Conservation (phyloP, 192 early-diverging fungal genomes). For the Gamsiella multidivaricata region DNA sequence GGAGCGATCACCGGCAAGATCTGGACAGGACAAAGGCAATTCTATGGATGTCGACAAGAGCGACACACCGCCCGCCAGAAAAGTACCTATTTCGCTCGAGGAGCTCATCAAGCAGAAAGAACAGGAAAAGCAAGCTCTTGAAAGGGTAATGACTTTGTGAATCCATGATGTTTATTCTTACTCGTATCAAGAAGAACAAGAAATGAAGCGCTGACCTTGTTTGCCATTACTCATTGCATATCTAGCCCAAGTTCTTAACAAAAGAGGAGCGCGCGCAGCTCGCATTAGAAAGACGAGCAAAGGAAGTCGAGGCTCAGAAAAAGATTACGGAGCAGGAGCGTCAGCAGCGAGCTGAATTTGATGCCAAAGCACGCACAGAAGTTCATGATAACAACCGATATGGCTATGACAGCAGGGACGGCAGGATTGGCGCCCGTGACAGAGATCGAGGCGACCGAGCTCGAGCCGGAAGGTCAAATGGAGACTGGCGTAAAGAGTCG, state of each 20-base stretch:
- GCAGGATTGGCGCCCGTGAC: conserved; percentile 25
- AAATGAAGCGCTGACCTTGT: background rate
- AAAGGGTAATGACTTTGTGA: conserved; percentile 59
- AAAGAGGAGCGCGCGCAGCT: conserved; percentile 91
- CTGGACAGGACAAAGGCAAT: background rate
- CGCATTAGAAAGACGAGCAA: conserved; percentile 84
- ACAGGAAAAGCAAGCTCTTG: conserved; percentile 69
- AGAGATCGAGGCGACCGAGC: conserved; percentile 19
- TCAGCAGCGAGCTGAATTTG: conserved; percentile 64
- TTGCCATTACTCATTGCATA: background rate
- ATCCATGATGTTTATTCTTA: background rate
- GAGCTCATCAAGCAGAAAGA: conserved; percentile 77
- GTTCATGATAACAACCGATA: conserved; percentile 50
- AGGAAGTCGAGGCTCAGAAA: conserved; percentile 81
- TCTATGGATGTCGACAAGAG: conserved; percentile 29
- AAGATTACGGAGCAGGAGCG: conserved; percentile 72
- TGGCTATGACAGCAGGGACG: conserved; percentile 45
- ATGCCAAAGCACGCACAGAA: conserved; percentile 62
- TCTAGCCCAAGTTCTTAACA: conserved; percentile 83
- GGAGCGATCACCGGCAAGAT: conserved; percentile 11
- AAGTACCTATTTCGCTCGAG: conserved; percentile 80
- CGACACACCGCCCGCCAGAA: conserved; percentile 21
- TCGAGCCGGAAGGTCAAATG: background rate
- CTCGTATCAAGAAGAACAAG: too few species aligned
- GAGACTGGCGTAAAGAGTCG: conserved; percentile 19